Percentiles rank a stretch among this genome's conserved stretches.
Evolutionary conservation across 345 rosid species (phyloP).

Genomic region (Salix dunnii): DNA sequence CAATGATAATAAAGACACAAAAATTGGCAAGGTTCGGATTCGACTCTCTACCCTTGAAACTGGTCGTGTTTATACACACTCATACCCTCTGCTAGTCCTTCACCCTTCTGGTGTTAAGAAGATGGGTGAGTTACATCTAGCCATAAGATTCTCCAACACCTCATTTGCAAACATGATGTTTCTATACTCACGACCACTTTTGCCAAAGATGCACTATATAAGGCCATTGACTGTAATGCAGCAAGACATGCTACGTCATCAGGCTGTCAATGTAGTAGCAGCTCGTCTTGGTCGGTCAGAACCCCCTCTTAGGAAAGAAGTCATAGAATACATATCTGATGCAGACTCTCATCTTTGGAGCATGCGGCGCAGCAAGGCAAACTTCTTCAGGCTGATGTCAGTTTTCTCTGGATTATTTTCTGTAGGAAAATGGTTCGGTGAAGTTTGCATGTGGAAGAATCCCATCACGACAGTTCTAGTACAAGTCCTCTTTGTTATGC

Average conservation of each 20-base stretch:
- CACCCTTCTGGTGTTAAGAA: conserved; percentile 31
- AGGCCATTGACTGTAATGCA: conserved; percentile 31
- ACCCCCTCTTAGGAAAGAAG: conserved; percentile 31
- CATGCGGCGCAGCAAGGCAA: conserved; percentile 37
- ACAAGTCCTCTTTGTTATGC: conserved; percentile 28
- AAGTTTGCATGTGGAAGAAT: conserved; percentile 28
- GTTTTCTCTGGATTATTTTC: conserved; percentile 24
- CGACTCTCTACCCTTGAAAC: conserved; percentile 32
- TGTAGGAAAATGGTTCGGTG: conserved; percentile 26
- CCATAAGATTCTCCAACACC: conserved; percentile 25
- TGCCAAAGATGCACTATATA: conserved; percentile 32
- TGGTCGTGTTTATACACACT: conserved; percentile 30
- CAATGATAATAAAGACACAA: conserved; percentile 14
- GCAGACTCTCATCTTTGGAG: conserved; percentile 31
- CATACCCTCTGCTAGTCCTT: conserved; percentile 26
- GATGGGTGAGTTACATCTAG: conserved; percentile 31
- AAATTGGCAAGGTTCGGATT: conserved; percentile 33
- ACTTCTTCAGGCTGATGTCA: conserved; percentile 29
- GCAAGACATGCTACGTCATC: conserved; percentile 28
- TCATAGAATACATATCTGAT: conserved; percentile 31
- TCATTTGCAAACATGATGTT: conserved; percentile 21
- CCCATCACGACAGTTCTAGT: conserved; percentile 27
- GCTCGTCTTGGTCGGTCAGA: conserved; percentile 31
- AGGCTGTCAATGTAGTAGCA: conserved; percentile 30
- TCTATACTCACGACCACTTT: conserved; percentile 24